Conservation (phyloP, 164 flowering plant genomes). For the Saururus chinensis region DNA sequence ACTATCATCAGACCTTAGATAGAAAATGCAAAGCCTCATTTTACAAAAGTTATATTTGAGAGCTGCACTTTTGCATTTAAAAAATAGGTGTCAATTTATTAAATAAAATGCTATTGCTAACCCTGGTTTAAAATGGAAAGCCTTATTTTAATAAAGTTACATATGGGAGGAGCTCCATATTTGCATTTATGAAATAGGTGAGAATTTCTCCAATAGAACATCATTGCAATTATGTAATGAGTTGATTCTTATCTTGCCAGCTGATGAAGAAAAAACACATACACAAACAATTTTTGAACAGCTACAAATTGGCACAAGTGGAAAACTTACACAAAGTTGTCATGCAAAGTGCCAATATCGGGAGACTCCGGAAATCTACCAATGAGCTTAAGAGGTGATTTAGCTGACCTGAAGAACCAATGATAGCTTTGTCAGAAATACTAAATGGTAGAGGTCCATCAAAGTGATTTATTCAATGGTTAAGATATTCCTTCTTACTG, state of each 20-base stretch:
- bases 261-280: neutral
- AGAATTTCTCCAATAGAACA: too few species aligned
- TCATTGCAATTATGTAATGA: neutral
- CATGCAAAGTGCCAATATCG: conserved; percentile 63
- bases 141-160: too few species aligned
- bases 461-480: neutral
- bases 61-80: too few species aligned
- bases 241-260: neutral
- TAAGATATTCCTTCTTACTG: neutral
- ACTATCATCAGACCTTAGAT: too few species aligned
- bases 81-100: too few species aligned
- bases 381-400: conserved; percentile 53
- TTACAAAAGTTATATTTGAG: too few species aligned
- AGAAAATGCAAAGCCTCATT: too few species aligned
- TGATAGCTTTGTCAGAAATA: neutral
- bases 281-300: neutral
- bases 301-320: neutral
- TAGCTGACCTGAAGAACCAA: conserved; percentile 42
- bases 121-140: too few species aligned
- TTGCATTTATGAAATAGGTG: too few species aligned
- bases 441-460: neutral
- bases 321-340: conserved; percentile 50
- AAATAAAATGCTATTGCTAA: too few species aligned
- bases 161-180: too few species aligned
- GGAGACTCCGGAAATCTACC: conserved; percentile 50